Percentiles rank a stretch among this genome's conserved stretches.
phyloP scores from a whole-genome alignment of 441 rosid genomes.

The Geranium incanum region DNA sequence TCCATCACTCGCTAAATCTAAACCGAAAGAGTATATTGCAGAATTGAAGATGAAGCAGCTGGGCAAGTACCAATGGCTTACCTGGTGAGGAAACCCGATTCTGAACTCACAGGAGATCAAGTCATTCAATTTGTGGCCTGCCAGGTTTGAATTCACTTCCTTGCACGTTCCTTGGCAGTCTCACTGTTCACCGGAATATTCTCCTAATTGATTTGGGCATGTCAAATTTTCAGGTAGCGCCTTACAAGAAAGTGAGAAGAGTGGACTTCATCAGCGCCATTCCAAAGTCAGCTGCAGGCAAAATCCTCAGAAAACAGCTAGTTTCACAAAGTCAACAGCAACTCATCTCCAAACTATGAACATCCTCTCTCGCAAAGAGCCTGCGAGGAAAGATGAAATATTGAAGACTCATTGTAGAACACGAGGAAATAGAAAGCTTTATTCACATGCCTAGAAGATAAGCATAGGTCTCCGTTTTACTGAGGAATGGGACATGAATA shows the following conservation, averaged over 20 bases:
- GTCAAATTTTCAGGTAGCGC: conserved; percentile 42
- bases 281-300: conserved; percentile 64
- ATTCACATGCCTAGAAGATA: no score
- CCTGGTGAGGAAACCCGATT: conserved; percentile 38
- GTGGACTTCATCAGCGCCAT: conserved; percentile 42
- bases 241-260: conserved; percentile 58
- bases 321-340: conserved; percentile 32
- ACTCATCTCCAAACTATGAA: conserved; percentile 31
- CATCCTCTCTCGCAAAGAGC: background rate
- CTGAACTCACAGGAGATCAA: conserved; percentile 42
- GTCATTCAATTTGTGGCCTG: conserved; percentile 48
- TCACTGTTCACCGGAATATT: no score
- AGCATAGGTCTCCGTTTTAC: no score
- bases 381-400: background rate
- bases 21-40: conserved; percentile 18
- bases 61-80: conserved; percentile 69
- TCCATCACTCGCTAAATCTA: no score
- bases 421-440: no score
- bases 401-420: background rate
- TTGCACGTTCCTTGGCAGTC: no score
- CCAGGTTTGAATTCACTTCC: conserved; percentile 30
- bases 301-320: conserved; percentile 52
- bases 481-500: no score
- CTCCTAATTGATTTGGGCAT: no score
- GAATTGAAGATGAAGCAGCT: conserved; percentile 54